phyloP scores from a whole-genome alignment of 2,329 filamentous ascomycete genomes.

The Calonectria henricotiae region DNA sequence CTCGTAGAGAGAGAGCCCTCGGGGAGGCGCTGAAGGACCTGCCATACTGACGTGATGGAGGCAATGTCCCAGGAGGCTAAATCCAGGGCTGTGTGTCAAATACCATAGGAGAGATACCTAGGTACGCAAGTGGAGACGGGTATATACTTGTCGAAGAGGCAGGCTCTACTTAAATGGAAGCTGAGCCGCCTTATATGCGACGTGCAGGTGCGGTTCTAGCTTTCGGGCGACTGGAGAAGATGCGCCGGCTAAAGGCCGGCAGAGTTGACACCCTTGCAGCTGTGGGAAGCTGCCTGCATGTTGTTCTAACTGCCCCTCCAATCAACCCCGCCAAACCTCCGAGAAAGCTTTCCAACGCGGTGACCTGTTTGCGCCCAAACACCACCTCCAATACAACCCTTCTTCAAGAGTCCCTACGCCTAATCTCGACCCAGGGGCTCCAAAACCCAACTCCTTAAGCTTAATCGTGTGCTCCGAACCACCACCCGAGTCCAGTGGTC shows the following conservation, averaged over 20 bases:
- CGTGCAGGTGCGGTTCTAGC: slow-evolving; percentile 5
- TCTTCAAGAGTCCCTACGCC: slow-evolving; percentile 2
- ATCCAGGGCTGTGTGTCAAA: background rate
- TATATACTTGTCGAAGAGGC: background rate
- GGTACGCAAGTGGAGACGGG: background rate
- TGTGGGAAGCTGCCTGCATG: slow-evolving; percentile 37
- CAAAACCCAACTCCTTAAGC: background rate
- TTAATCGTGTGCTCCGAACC: slow-evolving; percentile 30
- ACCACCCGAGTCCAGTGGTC: slow-evolving; percentile 9
- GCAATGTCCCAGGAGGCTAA: background rate
- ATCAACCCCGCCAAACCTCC: slow-evolving; percentile 56
- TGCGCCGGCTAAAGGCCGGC: slow-evolving; percentile 55
- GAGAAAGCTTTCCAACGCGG: slow-evolving; percentile 40
- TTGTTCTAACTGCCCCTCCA: slow-evolving; percentile 55
- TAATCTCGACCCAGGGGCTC: slow-evolving; percentile 1
- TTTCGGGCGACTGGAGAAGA: slow-evolving; percentile 11
- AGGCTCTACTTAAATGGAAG: slow-evolving; percentile 14
- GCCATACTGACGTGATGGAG: slow-evolving; percentile 48
- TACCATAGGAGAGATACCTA: background rate
- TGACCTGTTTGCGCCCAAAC: slow-evolving; percentile 44
- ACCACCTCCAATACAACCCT: slow-evolving; percentile 29
- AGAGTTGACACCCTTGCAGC: slow-evolving; percentile 27
- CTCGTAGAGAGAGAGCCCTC: slow-evolving; percentile 84
- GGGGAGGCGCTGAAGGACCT: slow-evolving; percentile 59
- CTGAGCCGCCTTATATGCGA: background rate